Conservation (phyloP, 176 grass and related monocot genomes). For the Phoenix dactylifera region DNA sequence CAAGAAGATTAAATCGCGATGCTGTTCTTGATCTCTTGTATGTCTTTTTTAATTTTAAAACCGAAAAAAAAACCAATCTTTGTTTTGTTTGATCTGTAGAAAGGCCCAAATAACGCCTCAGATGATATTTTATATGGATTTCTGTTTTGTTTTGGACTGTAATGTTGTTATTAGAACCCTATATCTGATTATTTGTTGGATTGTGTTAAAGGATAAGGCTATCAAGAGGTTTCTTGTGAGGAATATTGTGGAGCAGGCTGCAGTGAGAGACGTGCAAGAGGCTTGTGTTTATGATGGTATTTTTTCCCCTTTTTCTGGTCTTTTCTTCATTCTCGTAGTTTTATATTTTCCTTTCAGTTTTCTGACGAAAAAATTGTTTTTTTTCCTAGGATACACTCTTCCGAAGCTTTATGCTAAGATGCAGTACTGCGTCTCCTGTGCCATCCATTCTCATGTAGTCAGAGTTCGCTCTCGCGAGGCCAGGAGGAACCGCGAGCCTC, state of each 20-base stretch:
- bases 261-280: constrained; percentile 62
- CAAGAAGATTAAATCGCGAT: too few relatives aligned
- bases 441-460: constrained; percentile 57
- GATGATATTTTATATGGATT: too few relatives aligned
- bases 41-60: too few relatives aligned
- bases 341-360: not conserved
- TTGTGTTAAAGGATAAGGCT: constrained; percentile 48
- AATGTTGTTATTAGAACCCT: too few relatives aligned
- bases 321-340: not conserved
- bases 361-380: not conserved
- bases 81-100: too few relatives aligned
- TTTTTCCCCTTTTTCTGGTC: not conserved
- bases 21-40: too few relatives aligned
- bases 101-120: too few relatives aligned
- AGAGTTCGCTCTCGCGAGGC: constrained; percentile 42
- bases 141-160: too few relatives aligned
- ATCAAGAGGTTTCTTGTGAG: constrained; percentile 61
- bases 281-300: constrained; percentile 63
- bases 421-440: constrained; percentile 58
- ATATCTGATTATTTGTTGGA: too few relatives aligned
- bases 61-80: too few relatives aligned
- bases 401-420: constrained; percentile 59
- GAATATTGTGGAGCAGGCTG: constrained; percentile 69
- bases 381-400: constrained; percentile 37
- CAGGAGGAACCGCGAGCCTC: constrained; percentile 56